Evolutionary conservation across 2,329 filamentous ascomycete species (phyloP), one percentile per base, ranked within the genome.

Genomic region (Hypoxylon sp.): DNA sequence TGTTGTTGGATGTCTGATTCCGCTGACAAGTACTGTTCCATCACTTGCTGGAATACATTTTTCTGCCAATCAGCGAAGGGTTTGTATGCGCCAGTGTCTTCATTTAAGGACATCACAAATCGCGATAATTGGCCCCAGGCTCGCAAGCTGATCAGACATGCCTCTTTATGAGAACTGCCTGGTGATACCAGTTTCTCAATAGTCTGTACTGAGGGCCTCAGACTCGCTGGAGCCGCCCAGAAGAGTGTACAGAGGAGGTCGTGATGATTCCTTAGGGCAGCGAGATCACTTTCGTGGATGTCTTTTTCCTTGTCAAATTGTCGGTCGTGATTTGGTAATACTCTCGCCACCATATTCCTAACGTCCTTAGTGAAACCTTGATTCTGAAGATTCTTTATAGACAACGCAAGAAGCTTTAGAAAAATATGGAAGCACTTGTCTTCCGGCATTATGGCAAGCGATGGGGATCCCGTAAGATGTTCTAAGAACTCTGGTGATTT

Each of bases 391-490:
- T 84, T 84, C 50, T 82, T 81, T 47, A 91, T 87, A 37, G 85
- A 84, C 53, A 90, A 73, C 1, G 85, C 89, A 37, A 91, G 77
- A 14, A 90, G 83, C 75, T 92, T 92, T 55, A 92, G 81, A 58
- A 91, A 90, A 22, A 91, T 85, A 74, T 91, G 89, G 71, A 92
- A 92, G 73, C 88, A 91, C 19, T 83, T 83, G 73, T 92, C 90
- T 46, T 86, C 83, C 1, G 83, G 79, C 17, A 86, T 82, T 13
- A 90, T 77, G 1, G 78, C 78, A 5, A 91, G 78, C 0, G 80
- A 84, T 1, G 86, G 84, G 1, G 74, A 76, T 8, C 71, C 73
- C 26, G 78, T 81, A 1, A 92, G 83, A 17, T 87, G 80, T 52
- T 90, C 87, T 0, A 92, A 80, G 58, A 92, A 92, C 2, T 78